Evolutionary conservation across 257 asterid genomes (phyloP).

Genomic region (Penstemon newberryi): DNA sequence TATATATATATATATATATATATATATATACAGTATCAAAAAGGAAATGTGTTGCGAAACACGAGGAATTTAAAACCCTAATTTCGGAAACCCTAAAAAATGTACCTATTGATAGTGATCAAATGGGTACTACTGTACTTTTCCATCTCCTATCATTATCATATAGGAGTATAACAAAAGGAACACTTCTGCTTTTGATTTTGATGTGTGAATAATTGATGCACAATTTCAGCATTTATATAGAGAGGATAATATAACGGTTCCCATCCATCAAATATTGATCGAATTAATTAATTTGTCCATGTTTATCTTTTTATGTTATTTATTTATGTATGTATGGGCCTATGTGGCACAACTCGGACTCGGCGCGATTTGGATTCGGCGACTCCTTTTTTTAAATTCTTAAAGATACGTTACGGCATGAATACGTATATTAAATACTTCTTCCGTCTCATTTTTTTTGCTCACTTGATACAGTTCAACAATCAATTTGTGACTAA

Average conservation of each 20-base stretch:
- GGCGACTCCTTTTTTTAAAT: too few species aligned
- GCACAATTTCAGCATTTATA: slow-evolving; percentile 28
- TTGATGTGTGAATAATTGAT: slow-evolving; percentile 32
- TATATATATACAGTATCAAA: neutral
- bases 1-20: neutral
- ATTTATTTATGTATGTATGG: slow-evolving; percentile 22
- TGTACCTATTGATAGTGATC: neutral
- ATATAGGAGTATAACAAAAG: slow-evolving; percentile 3
- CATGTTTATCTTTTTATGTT: too few species aligned
- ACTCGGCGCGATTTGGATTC: too few species aligned
- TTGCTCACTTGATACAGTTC: too few species aligned
- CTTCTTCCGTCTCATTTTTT: too few species aligned
- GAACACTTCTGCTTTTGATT: slow-evolving; percentile 13
- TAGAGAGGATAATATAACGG: slow-evolving; percentile 18
- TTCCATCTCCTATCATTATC: neutral
- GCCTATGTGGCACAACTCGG: neutral
- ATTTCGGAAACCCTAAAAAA: slow-evolving; percentile 2
- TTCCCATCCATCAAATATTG: slow-evolving; percentile 27
- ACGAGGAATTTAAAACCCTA: neutral
- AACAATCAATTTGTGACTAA: too few species aligned
- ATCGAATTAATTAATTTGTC: neutral
- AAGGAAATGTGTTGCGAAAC: neutral
- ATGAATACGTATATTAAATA: too few species aligned
- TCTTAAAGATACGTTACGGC: too few species aligned
- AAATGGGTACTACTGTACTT: slow-evolving; percentile 28